Base-by-base conservation (phyloP, 1,284 basidiomycete species). In the Rhodofomes roseus region DNA sequence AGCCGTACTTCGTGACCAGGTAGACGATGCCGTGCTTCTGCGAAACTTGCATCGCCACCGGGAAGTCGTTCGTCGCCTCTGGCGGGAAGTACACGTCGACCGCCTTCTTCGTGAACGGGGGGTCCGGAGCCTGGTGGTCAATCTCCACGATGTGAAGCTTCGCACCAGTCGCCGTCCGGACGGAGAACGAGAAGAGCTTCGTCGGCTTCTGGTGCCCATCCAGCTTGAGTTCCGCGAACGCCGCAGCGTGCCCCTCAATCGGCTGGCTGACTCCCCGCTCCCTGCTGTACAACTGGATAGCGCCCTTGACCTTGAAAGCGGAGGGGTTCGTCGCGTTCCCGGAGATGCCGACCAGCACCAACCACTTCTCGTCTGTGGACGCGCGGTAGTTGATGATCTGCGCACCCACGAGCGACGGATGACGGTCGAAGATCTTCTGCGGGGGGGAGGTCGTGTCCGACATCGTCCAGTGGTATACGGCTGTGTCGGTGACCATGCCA, bases 71-170 rank as follows among this genome's bases (percentile, higher is more conserved):
- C 51, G 91, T 91, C 4, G 97, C 97, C 74, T 99, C 97, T 1
- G 95, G 90, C 58, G 97, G 97, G 86, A 99, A 99, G 80, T 98
- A 99, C 56, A 99, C 96, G 69, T 99, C 97, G 65, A 99, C 96
- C 16, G 95, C 94, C 78, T 98, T 99, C 83, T 99, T 99, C 46
- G 86, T 83, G 81, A 98, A 99, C 6, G 90, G 88, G n/a, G 96
- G 91, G 72, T 98, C 93, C n/a, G 94, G 89, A 23, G 93, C 88
- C 64, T 91, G 85, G 77, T 99, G 96, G 74, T 99, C 97, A 70
- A 99, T 97, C 77, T 99, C 96, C 64, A 99, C 96, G 55, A 99
- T 86, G 78, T 99, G 97, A 53, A 99, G 89, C 95, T 98, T 99
- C 41, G 97, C 97, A 54, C 97, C 96, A 50, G 91, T 93, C 27